These are phyloP conservation scores for Bacterosira constricta DNA, from an alignment of 108 stramenopile species.

Conservation along the genomic window DNA sequence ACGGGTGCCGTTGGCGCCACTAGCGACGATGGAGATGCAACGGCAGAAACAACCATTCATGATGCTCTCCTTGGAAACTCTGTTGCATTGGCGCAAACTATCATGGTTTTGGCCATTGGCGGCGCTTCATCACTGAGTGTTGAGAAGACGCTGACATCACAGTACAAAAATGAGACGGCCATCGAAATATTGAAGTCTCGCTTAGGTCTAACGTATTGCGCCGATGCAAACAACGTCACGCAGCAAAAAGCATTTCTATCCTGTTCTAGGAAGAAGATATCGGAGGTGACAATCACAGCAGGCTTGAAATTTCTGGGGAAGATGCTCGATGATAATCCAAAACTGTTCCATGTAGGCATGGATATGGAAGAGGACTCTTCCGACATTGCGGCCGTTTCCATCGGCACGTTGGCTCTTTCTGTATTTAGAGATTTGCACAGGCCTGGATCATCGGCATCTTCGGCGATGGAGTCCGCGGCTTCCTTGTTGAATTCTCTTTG, in stretches of 20 bases:
- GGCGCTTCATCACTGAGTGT: conserved; percentile 25
- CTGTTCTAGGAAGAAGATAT: conserved; percentile 52
- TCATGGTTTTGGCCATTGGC: conserved; percentile 62
- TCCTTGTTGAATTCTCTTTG: conserved; percentile 64
- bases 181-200: conserved; percentile 14
- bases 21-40: background rate
- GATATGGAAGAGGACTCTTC: conserved; percentile 25
- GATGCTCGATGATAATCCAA: conserved; percentile 62
- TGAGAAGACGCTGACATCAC: background rate
- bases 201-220: conserved; percentile 29
- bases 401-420: conserved; percentile 52
- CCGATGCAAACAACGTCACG: conserved; percentile 1
- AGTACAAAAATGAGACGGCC: conserved; percentile 33
- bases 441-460: conserved; percentile 45
- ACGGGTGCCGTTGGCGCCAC: background rate
- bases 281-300: conserved; percentile 50
- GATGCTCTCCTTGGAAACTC: conserved; percentile 55
- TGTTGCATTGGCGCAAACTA: conserved; percentile 33
- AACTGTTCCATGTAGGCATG: conserved; percentile 41
- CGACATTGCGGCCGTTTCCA: conserved; percentile 29
- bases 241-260: conserved; percentile 46
- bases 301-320: conserved; percentile 53
- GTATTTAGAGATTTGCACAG: conserved; percentile 25
- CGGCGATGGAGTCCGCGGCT: conserved; percentile 55
- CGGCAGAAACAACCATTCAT: conserved; percentile 11